Conservation (phyloP, 2,329 filamentous ascomycete genomes). For the Pseudogymnoascus sp. region DNA sequence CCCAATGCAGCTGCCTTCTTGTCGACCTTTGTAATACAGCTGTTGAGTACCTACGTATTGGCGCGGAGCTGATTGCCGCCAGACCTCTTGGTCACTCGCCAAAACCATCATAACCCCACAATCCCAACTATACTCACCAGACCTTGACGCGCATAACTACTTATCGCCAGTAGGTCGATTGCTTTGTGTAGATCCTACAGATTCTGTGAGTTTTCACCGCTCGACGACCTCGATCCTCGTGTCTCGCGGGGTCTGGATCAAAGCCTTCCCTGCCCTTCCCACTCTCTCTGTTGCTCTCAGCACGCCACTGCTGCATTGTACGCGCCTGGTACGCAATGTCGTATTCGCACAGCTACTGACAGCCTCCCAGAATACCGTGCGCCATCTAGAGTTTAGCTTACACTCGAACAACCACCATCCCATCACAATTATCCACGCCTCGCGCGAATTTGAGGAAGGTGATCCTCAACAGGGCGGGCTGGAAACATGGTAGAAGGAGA, state of each 20-base stretch:
- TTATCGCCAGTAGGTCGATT: constrained; percentile 9
- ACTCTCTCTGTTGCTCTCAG: background rate
- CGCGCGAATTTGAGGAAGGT: constrained; percentile 19
- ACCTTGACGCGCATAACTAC: constrained; percentile 8
- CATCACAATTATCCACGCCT: constrained; percentile 5
- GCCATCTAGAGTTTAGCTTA: constrained; percentile 2
- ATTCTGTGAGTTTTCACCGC: background rate
- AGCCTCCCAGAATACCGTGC: background rate
- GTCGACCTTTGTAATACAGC: constrained; percentile 7
- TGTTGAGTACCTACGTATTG: constrained; percentile 11
- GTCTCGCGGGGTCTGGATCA: constrained; percentile 1
- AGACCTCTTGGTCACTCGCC: constrained; percentile 15
- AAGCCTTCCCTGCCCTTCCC: background rate
- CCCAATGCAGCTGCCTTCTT: constrained; percentile 8
- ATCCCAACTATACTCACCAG: constrained; percentile 13
- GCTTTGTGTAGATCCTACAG: constrained; percentile 8
- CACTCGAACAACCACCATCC: background rate
- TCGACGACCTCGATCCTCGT: background rate
- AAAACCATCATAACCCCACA: constrained; percentile 20
- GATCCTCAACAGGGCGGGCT: constrained; percentile 26
- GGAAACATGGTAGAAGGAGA: constrained; percentile 89
- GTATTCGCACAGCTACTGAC: constrained; percentile 4
- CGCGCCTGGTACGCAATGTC: background rate
- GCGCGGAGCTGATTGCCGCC: constrained; percentile 13
- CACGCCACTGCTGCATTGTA: constrained; percentile 6